Percentiles rank a stretch among this genome's conserved stretches.
phyloP scores from a whole-genome alignment of 1,284 basidiomycete genomes.

The Abortiporus biennis region DNA sequence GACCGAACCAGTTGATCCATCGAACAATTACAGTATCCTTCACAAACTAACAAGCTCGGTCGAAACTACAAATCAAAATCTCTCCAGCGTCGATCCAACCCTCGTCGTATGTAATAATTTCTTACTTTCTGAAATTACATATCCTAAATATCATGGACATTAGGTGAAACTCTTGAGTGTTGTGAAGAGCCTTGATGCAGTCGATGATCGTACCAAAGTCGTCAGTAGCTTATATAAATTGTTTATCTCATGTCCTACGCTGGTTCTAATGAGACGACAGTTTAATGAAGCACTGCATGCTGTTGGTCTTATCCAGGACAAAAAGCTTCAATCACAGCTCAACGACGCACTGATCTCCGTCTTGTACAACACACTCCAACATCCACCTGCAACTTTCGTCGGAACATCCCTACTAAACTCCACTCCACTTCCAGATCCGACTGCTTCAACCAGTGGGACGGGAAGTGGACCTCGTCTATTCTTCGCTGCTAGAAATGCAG shows the following conservation, averaged over 20 bases:
- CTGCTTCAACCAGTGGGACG: too few species aligned
- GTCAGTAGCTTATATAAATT: slow-evolving; percentile 22
- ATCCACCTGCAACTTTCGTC: slow-evolving; percentile 68
- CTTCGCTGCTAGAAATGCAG: slow-evolving; percentile 63
- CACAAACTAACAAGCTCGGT: slow-evolving; percentile 12
- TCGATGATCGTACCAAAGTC: slow-evolving; percentile 60
- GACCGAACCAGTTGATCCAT: slow-evolving; percentile 12
- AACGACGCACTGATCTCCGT: slow-evolving; percentile 51
- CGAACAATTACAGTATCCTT: slow-evolving; percentile 10
- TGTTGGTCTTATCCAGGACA: slow-evolving; percentile 42
- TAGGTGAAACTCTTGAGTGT: slow-evolving; percentile 45
- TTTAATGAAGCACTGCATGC: background rate
- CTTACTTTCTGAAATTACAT: background rate
- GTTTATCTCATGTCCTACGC: background rate
- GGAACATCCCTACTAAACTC: too few species aligned
- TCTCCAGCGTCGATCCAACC: slow-evolving; percentile 12
- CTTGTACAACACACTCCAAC: slow-evolving; percentile 72
- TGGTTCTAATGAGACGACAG: too few species aligned
- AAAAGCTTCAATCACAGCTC: slow-evolving; percentile 33
- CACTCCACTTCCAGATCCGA: too few species aligned
- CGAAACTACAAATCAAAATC: slow-evolving; percentile 11
- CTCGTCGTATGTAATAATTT: slow-evolving; percentile 9
- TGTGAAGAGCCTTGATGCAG: slow-evolving; percentile 33
- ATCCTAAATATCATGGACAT: too few species aligned
- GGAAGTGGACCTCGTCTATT: too few species aligned